Base-by-base conservation (phyloP, 75 land plant species). In the Ceratopteris richardii region DNA sequence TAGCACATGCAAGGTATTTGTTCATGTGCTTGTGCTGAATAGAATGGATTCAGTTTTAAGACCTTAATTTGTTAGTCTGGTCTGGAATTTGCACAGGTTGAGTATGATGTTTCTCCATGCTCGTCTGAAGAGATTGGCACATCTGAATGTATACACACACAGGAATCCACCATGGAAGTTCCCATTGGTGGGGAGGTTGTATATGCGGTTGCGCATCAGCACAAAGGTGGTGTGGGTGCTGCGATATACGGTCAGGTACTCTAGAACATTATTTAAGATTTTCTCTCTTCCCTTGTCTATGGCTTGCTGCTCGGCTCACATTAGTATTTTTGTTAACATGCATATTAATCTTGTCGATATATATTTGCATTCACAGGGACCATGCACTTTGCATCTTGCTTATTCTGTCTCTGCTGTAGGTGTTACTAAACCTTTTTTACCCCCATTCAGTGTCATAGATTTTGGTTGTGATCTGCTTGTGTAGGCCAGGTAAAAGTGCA, bases 191-290 rank as follows among this genome's bases (percentile, higher is more conserved):
- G 97, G 31, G 68, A 82, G 65, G 58, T 91, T n/a, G 63, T 91
- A 13, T 82, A 81, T 63, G 89, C 73, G 36, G 89, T 82, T 47
- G 82, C 83, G 3, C 97, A 91, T 57, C 86, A 89, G 63, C 97
- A 91, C 59, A 44, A 77, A 7, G 89, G 80, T 48, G 85, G 85
- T 17, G 6, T 70, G 39, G 93, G 91, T 30, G 54, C 82, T 9
- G 61, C 74, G 43, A 64, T 89, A 9, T 86, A 78, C 54, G 80
- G 91, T 24, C 76, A 87, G 79, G 91, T 77, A 48, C n/a, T n/a
- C n/a, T n/a, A n/a, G n/a, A n/a, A n/a, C n/a, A n/a, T n/a, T n/a
- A n/a, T n/a, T n/a, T n/a, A n/a, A n/a, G n/a, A n/a, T n/a, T n/a
- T n/a, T n/a, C n/a, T n/a, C n/a, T n/a, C n/a, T n/a, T n/a, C n/a